Base-by-base conservation (phyloP, 495 filamentous ascomycete species). In the Halenospora varia region DNA sequence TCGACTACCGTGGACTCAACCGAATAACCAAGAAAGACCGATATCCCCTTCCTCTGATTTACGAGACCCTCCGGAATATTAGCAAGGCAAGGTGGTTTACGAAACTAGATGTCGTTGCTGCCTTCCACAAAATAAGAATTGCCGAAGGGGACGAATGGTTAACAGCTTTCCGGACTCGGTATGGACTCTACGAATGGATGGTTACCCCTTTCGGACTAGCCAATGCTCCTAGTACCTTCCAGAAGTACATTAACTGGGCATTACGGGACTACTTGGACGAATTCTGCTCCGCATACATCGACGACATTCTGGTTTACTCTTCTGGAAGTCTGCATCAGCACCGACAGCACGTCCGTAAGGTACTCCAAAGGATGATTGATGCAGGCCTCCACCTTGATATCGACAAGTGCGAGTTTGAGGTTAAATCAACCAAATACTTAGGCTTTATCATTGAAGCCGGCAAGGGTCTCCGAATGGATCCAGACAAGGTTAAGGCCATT, bases 61-160 rank as follows among this genome's bases (percentile, higher is more conserved):
- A 44, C 13, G 60, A 68, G 53, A 62, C 60, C 2, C 63, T 66
- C 2, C n/a, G 48, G 13, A 53, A 20, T 2, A 22, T 66, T 11
- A 25, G 17, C 9, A 20, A 41, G 35, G 66, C 60, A 10, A 63
- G 63, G 26, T 63, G 35, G 25, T 68, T 48, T 46, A 63, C 63
- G 15, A 68, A 68, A 45, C 47, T 68, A 13, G 66, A 68, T 48
- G 56, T 77, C 18, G 51, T 56, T 10, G 20, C 65, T 17, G 70
- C 65, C 3, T 78, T 75, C 47, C 55, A 77, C 41, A 51, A 62
- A 13, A 60, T 80, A 0, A 10, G 62, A 0, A 67, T 74, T 0
- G 26, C 19, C 19, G 57, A 68, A 52, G 65, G 29, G 29, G 13
- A 63, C n/a, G 62, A 77, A 57, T 71, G 55, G 63, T 58, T 67